A percentile compares a stretch with the other conserved stretches of the same genome.
These are phyloP conservation scores for Leishmania turanica DNA, from an alignment of 208 protist genomes.

Conservation along the genomic window DNA sequence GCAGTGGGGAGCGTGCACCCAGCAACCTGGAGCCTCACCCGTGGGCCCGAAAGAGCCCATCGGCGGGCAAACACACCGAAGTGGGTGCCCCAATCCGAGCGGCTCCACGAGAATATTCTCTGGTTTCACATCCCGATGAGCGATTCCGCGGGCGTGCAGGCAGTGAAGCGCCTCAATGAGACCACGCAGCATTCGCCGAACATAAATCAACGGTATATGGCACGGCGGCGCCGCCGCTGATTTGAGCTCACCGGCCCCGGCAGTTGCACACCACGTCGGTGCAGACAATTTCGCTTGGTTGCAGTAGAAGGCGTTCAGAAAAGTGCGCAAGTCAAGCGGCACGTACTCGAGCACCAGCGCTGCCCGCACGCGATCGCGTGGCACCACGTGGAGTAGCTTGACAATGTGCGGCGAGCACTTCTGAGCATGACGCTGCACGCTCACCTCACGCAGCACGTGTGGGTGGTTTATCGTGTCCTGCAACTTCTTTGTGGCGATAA, in stretches of 20 bases:
- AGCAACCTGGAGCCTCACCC: slow-evolving; percentile 1
- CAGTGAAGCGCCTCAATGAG: slow-evolving; percentile 41
- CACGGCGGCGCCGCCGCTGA: slow-evolving; percentile 1
- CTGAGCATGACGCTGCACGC: slow-evolving; percentile 31
- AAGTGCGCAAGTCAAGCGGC: slow-evolving; percentile 41
- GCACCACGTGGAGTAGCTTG: slow-evolving; percentile 35
- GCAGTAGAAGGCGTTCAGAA: slow-evolving; percentile 45
- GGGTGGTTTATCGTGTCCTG: slow-evolving; percentile 37
- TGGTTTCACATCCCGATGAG: slow-evolving; percentile 56
- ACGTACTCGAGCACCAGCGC: slow-evolving; percentile 45
- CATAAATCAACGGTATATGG: slow-evolving; percentile 30
- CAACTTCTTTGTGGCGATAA: slow-evolving; percentile 39
- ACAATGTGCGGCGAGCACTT: slow-evolving; percentile 30
- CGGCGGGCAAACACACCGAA: slow-evolving; percentile 34
- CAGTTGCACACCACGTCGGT: slow-evolving; percentile 10
- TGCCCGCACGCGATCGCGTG: slow-evolving; percentile 24
- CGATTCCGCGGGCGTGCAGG: slow-evolving; percentile 63
- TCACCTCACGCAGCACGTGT: slow-evolving; percentile 38
- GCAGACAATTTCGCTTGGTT: slow-evolving; percentile 13
- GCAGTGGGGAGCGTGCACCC: slow-evolving; percentile 20
- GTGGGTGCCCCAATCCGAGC: slow-evolving; percentile 31
- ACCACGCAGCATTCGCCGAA: slow-evolving; percentile 30
- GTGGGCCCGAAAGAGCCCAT: background rate
- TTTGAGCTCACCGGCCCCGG: background rate
- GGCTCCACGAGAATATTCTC: slow-evolving; percentile 70